Evolutionary conservation across 805 yeast genomes (phyloP), one percentile per base, ranked within the genome.

Genomic region (Saccharomyces mikatae): DNA sequence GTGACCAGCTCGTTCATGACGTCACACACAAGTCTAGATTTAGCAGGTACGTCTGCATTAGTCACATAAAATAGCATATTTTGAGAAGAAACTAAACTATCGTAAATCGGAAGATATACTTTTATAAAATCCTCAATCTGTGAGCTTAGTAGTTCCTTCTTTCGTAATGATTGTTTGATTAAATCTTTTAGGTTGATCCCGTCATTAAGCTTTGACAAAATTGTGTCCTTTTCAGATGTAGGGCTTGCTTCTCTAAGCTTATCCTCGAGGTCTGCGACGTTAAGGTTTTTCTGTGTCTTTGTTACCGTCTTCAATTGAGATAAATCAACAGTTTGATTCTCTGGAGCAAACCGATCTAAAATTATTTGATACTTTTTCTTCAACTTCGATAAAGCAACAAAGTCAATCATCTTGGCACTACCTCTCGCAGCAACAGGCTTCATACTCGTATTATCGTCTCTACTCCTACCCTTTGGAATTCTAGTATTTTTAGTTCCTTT

Each of bases 1-100:
- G 68, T 64, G 46, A 79, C 76, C 36, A 94, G 70, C 62, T 86
- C 89, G 31, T 81, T 78, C 28, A 94, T 79, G 0, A 87, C 97
- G 63, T 90, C 96, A 53, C 96, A 73, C 2, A 92, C 83, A 0
- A 98, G 44, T 3, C 10, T 6, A 11, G 13, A 36, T 36, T 36
- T n/a, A 4, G 24, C 10, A 21, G 44, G 10, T 6, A 17, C 24
- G 13, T 36, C 24, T 36, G 17, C 44, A 36, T 17, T 17, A 3
- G 17, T 11, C 8, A 36, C 11, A 36, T 36, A 36, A 17, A 36
- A 36, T 36, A 36, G 24, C 21, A 17, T 36, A 17, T 36, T 36
- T 36, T 36, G 44, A 8, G 44, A 36, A 36, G 24, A 36, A 24
- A 17, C 17, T 17, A 36, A 36, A 17, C 44, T 36, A 3, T 36